Base-by-base conservation (phyloP, 2,329 filamentous ascomycete genomes). In the Colletotrichum melonis region DNA sequence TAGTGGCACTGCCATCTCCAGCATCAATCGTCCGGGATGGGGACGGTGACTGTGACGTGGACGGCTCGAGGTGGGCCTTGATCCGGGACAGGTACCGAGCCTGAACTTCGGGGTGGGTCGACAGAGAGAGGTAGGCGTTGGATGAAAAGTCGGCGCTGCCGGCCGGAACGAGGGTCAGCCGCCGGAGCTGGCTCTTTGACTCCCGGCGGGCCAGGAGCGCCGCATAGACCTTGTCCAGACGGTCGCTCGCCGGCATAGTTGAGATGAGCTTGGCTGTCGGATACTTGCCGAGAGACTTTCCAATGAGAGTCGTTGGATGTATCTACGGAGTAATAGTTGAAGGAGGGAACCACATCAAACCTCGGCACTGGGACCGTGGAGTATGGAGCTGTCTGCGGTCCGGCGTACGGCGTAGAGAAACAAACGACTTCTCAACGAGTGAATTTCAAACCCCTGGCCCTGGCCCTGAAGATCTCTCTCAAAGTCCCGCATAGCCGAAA, bases 61-160 rank as follows among this genome's bases (percentile, higher is more conserved):
- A 69, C 60, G 57, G 12, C 77, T 38, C 60, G 63, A 66, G 46
- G 70, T 63, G 55, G 59, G 66, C 59, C 63, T 73, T 28, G 12
- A 87, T 75, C 0, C 80, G 76, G 2, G 75, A 69, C 22, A 96
- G 86, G 79, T 92, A 95, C 8, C 90, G 92, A 78, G 91, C 88
- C 82, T 93, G 92, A 8, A 90, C 67, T 16, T 79, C 80, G 0
- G 81, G 78, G 42, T 84, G 80, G 3, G 79, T 80, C 1, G 94
- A 92, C 6, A 95, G 92, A 62, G 95, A 95, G 72, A 97, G 94
- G 79, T 97, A 93, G 68, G 90, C 90, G 80, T 95, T 92, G 78
- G 94, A 95, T 26, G 92, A 92, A 78, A 97, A 93, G 82, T 97
- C 94, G 62, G 92, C 89, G 26, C 90, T 92, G 24, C 88, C 90